Evolutionary conservation across 225 moss, liverwort and hornwort genomes (phyloP), one percentile per base, ranked within the genome.

Genomic region (Anthoceros angustus): DNA sequence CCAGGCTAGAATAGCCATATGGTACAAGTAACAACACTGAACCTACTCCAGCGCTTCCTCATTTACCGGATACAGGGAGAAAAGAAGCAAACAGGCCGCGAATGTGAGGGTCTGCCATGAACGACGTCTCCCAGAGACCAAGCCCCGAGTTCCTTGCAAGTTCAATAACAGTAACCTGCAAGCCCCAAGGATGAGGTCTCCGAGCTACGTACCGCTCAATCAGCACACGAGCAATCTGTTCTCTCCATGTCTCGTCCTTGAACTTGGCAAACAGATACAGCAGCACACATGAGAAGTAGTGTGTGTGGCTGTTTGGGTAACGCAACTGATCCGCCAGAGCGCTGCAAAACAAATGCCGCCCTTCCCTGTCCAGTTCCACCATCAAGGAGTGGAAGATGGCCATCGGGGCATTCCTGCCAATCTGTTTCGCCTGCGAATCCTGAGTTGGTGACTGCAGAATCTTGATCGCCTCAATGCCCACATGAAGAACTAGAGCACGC

Each of bases 361-460:
- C 93, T 79, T 94, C 93, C 3, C 90, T 94, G 76, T 94, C 93
- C 6, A 94, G 87, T 6, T 94, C 93, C 62, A 83, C 77, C 61
- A 90, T 86, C 63, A 94, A 77, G 41, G 81, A 81, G 72, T 94
- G 87, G 25, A 94, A 94, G 41, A 94, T 87, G 64, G 90, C 89
- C 93, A 94, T 90, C 61, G 98, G 98, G 8, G 98, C 92, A 82
- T 92, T 98, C n/a, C 92, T 89, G 11, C 92, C 92, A 40, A 98
- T 90, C 24, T 90, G 93, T 66, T 87, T 83, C 50, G 86, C 93
- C 41, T 90, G 87, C 68, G 90, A 74, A 65, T 87, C 87, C 71
- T 87, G 93, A 6, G 90, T 83, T 32, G 93, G 87, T 55, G 80
- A 75, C 67, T 94, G 90, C 62, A 87, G 80, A 73, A 86, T 87